Base-by-base conservation (phyloP, 2,329 filamentous ascomycete species). In the Colletotrichum sp. region DNA sequence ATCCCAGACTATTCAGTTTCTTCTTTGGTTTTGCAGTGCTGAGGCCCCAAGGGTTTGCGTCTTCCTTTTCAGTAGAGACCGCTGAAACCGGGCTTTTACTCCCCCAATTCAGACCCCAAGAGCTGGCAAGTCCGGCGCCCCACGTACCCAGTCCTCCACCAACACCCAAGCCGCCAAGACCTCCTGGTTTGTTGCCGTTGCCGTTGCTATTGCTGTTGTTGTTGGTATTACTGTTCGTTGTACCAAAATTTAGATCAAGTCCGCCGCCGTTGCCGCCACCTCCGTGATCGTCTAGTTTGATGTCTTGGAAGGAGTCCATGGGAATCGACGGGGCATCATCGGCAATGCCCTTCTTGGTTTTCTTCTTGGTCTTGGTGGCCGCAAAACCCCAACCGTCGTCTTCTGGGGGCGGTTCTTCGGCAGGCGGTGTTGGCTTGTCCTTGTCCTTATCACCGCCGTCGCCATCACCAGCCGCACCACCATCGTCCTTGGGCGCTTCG, bases 271-370 rank as follows among this genome's bases (percentile, higher is more conserved):
- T 69, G 26, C 57, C 65, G 24, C 60, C 49, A 28, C 73, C 68
- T 64, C 86, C 88, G 30, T 85, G 81, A 72, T 93, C 92, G 78
- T 92, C 90, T 30, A 95, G 84, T 80, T 92, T 94, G 78, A 95
- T 92, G 32, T 95, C 93, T 60, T 94, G 89, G 79, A 95, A 95
- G 8, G 82, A 78, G 67, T 87, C 88, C 26, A 81, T 79, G 4
- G 55, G 80, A 80, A 55, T 80, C 70, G 18, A 84, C 79, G 15
- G 86, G 81, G 28, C 80, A 24, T 85, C 84, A 8, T 80, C 81
- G 34, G 81, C 82, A 26, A 79, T 79, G 5, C 63, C 79, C 75
- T 91, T 89, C 84, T 90, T 91, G 78, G 83, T 84, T 78, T 90
- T 91, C 82, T 91, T 91, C 82, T 92, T 92, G 28, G 49, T 62